A percentile compares a stretch with the other conserved stretches of the same genome.
These are phyloP conservation scores for Cylindrotheca fusiformis DNA, from an alignment of 108 stramenopile genomes.

Conservation along the genomic window DNA sequence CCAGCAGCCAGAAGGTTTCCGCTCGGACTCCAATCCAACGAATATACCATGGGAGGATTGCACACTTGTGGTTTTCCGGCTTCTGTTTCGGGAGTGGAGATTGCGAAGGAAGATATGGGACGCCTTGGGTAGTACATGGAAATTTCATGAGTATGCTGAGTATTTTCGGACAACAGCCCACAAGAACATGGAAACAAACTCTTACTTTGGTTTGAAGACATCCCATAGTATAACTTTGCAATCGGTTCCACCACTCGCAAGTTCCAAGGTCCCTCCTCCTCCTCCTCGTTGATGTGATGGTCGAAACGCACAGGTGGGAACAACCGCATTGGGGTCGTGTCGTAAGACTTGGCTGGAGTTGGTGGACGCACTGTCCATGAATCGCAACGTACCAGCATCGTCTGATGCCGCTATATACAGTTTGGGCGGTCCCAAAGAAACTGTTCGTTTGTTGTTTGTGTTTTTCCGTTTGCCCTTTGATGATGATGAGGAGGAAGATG, in stretches of 20 bases:
- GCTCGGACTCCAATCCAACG: slow-evolving; percentile 72
- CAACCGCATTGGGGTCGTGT: slow-evolving; percentile 57
- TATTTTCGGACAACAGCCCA: slow-evolving; percentile 2
- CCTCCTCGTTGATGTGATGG: slow-evolving; percentile 20
- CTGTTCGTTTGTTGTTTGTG: slow-evolving; percentile 2
- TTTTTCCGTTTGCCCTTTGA: neutral
- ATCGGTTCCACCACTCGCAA: slow-evolving; percentile 78
- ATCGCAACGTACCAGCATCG: slow-evolving; percentile 67
- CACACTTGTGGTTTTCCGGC: slow-evolving; percentile 50
- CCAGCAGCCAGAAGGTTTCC: slow-evolving; percentile 64
- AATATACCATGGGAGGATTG: slow-evolving; percentile 86
- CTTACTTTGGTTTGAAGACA: slow-evolving; percentile 41
- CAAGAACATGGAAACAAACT: neutral
- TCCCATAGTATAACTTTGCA: slow-evolving; percentile 78
- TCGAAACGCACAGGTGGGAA: slow-evolving; percentile 65
- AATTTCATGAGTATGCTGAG: neutral
- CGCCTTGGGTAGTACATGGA: slow-evolving; percentile 4
- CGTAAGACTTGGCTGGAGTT: slow-evolving; percentile 31
- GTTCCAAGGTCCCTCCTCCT: slow-evolving; percentile 26
- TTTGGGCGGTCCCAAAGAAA: neutral
- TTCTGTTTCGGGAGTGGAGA: slow-evolving; percentile 9
- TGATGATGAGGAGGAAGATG: slow-evolving; percentile 11
- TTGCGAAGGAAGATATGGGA: slow-evolving; percentile 38
- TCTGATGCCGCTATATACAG: slow-evolving; percentile 54
- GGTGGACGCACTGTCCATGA: slow-evolving; percentile 22